Conservation (phyloP, 495 filamentous ascomycete genomes). For the Penicillium fimorum region DNA sequence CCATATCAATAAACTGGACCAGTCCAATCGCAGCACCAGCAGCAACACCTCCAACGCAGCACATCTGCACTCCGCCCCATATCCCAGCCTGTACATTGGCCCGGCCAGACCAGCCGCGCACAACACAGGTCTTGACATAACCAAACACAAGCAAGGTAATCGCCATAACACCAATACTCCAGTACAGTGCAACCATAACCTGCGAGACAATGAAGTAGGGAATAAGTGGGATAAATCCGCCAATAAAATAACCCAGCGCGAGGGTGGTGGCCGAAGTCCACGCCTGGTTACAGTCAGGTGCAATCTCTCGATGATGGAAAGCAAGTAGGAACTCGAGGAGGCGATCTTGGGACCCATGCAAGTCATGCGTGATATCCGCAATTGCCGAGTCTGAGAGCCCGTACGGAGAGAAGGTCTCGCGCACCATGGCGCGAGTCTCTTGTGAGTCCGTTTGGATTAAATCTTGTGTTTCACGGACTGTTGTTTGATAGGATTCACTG, state of each 20-base stretch:
- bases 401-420: conserved; percentile 52
- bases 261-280: conserved; percentile 61
- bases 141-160: conserved; percentile 69
- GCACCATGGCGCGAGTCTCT: conserved; percentile 43
- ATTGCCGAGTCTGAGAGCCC: conserved; percentile 44
- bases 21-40: conserved; percentile 63
- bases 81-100: conserved; percentile 44
- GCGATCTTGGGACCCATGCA: conserved; percentile 44
- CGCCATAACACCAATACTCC: conserved; percentile 67
- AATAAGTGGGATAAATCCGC: conserved; percentile 67
- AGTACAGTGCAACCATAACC: conserved; percentile 59
- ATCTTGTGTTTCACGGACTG: conserved; percentile 42
- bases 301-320: conserved; percentile 53
- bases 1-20: conserved; percentile 47
- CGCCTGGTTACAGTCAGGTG: conserved; percentile 52
- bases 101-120: conserved; percentile 36
- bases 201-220: conserved; percentile 67
- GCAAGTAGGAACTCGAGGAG: conserved; percentile 57
- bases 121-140: conserved; percentile 63
- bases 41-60: conserved; percentile 62
- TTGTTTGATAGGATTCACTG: conserved; percentile 51
- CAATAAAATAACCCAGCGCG: conserved; percentile 69
- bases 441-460: conserved; percentile 40
- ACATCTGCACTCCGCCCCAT: conserved; percentile 60
- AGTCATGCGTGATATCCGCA: conserved; percentile 42